These are phyloP conservation scores for Umbelopsis ramanniana DNA, from an alignment of 192 early-diverging fungal genomes.

Conservation along the genomic window DNA sequence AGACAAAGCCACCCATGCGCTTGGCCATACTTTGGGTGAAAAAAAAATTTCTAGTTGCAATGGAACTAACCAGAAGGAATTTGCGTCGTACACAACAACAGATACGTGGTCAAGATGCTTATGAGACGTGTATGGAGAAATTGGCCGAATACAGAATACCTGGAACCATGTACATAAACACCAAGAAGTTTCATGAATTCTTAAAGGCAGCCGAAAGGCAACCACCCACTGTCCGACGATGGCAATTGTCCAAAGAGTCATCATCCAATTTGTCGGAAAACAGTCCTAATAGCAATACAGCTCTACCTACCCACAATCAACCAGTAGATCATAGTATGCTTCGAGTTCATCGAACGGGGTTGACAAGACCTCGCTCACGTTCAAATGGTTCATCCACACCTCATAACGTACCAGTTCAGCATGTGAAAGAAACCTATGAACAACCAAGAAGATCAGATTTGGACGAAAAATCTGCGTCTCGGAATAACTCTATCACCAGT, in stretches of 20 bases:
- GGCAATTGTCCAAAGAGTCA: constrained; percentile 14
- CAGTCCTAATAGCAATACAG: background rate
- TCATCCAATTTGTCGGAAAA: background rate
- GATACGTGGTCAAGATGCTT: constrained; percentile 18
- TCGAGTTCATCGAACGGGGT: background rate
- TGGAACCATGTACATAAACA: constrained; percentile 25
- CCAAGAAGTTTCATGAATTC: constrained; percentile 26
- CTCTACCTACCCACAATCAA: background rate
- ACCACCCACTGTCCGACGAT: background rate
- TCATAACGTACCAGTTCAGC: background rate
- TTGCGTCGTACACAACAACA: constrained; percentile 18
- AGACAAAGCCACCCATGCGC: background rate
- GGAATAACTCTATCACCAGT: background rate
- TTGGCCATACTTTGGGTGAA: background rate
- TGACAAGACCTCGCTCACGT: constrained; percentile 9
- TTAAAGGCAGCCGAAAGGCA: constrained; percentile 15
- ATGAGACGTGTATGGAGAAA: constrained; percentile 24
- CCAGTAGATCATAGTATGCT: constrained; percentile 1
- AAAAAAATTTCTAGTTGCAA: background rate
- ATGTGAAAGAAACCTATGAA: too few relatives aligned
- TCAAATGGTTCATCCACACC: background rate
- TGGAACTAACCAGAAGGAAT: constrained; percentile 19
- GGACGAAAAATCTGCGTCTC: background rate
- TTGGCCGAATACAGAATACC: constrained; percentile 26
- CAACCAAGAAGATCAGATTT: too few relatives aligned